Conservation (phyloP, 495 filamentous ascomycete genomes). For the Penicillium antarcticum region DNA sequence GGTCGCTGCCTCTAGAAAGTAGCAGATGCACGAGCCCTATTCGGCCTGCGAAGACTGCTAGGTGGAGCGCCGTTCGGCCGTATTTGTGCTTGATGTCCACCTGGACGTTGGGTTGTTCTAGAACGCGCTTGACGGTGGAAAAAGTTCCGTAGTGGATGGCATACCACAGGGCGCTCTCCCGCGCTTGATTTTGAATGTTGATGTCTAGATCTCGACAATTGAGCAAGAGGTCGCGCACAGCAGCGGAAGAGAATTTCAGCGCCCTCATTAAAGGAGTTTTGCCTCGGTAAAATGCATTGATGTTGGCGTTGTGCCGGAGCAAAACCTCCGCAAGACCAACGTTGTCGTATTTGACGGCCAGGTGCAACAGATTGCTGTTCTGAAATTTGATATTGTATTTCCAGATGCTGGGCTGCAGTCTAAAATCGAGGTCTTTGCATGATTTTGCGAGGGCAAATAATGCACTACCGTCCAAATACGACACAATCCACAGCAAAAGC, state of each 20-base stretch:
- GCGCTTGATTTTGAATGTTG: slow-evolving; percentile 4
- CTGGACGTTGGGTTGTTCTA: background rate
- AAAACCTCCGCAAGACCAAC: background rate
- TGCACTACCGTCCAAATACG: slow-evolving; percentile 1
- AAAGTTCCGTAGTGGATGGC: slow-evolving; percentile 1
- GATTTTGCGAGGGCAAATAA: background rate
- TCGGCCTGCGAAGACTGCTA: slow-evolving; percentile 3
- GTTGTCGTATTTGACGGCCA: slow-evolving; percentile 9
- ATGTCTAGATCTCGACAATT: slow-evolving; percentile 1
- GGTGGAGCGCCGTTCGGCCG: slow-evolving; percentile 4
- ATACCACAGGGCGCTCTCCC: slow-evolving; percentile 11
- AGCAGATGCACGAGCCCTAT: slow-evolving; percentile 6
- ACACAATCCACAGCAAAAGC: slow-evolving; percentile 2
- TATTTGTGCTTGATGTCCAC: background rate
- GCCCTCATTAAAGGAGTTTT: slow-evolving; percentile 8
- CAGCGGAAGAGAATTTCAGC: slow-evolving; percentile 2
- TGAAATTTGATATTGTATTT: slow-evolving; percentile 9
- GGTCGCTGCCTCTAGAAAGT: slow-evolving; percentile 3
- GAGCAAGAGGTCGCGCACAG: background rate
- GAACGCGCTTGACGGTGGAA: background rate
- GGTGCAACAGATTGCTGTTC: slow-evolving; percentile 10
- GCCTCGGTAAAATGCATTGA: slow-evolving; percentile 11
- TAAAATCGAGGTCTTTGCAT: background rate
- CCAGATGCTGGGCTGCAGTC: background rate
- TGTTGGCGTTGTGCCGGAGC: slow-evolving; percentile 2